Conservation (phyloP, 1,284 basidiomycete species). For the Pulveroboletus ridleyi region DNA sequence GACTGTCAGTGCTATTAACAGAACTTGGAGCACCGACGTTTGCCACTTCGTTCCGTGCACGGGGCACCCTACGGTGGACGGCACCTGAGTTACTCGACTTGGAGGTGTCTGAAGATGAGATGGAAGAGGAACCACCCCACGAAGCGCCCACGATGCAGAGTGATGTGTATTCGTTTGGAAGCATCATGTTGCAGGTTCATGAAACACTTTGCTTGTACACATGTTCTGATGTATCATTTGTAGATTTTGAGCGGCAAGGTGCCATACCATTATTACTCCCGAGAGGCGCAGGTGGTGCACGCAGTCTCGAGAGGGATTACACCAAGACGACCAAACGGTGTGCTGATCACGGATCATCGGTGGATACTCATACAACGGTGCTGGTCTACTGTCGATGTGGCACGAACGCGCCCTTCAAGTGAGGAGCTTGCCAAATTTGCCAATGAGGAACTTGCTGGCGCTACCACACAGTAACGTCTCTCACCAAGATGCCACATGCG, state of each 20-base stretch:
- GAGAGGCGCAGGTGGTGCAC: constrained; percentile 23
- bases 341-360: constrained; percentile 15
- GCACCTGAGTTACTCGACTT: neutral
- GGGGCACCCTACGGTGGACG: constrained; percentile 26
- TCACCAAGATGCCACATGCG: too few relatives aligned
- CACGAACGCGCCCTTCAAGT: constrained; percentile 13
- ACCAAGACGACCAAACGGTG: constrained; percentile 10
- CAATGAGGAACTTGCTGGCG: constrained; percentile 4
- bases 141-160: too few relatives aligned
- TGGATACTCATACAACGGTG: too few relatives aligned
- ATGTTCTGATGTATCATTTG: too few relatives aligned
- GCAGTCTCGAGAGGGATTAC: constrained; percentile 23
- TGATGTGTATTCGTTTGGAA: constrained; percentile 24
- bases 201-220: too few relatives aligned
- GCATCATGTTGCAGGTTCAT: constrained; percentile 29
- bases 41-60: constrained; percentile 29
- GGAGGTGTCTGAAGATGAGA: too few relatives aligned
- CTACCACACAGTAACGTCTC: neutral
- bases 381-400: neutral
- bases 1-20: too few relatives aligned
- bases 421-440: constrained; percentile 14
- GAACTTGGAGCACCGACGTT: constrained; percentile 5
- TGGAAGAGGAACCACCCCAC: too few relatives aligned
- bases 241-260: constrained; percentile 21
- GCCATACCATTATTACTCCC: constrained; percentile 22